Percentiles rank a stretch among this genome's conserved stretches.
phyloP scores from a whole-genome alignment of 148 eudicot species.

The Heliamphora exappendiculata region DNA sequence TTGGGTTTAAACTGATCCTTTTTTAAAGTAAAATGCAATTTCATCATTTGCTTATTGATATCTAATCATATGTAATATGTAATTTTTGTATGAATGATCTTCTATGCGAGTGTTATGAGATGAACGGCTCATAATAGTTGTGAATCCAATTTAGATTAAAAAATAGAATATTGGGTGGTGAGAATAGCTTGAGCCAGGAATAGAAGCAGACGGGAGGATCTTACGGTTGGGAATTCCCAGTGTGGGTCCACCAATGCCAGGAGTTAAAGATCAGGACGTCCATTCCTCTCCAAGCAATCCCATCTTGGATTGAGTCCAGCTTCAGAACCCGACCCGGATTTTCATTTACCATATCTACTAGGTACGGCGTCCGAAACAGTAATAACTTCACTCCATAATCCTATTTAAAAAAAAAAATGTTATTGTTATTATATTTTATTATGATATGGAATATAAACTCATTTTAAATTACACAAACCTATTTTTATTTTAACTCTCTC shows the following conservation, averaged over 20 bases:
- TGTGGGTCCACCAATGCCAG: slow-evolving; percentile 32
- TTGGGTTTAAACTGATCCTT: no score
- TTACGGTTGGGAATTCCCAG: slow-evolving; percentile 23
- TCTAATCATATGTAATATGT: no score
- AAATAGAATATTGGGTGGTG: no score
- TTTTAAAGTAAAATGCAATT: no score
- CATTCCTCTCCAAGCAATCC: slow-evolving; percentile 22
- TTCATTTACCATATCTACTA: slow-evolving; percentile 18
- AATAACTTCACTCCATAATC: slow-evolving; percentile 19
- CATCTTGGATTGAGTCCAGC: slow-evolving; percentile 19
- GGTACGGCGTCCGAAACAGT: slow-evolving; percentile 10
- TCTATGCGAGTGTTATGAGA: background rate
- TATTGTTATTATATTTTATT: no score
- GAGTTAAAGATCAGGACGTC: slow-evolving; percentile 26
- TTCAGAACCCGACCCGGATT: slow-evolving; percentile 16
- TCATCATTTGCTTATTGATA: no score
- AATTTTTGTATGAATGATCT: background rate
- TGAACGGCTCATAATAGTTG: background rate
- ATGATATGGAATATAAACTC: no score
- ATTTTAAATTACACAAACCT: no score
- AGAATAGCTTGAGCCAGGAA: no score
- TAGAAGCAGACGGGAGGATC: slow-evolving; percentile 9
- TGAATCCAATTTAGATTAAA: no score
- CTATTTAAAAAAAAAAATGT: background rate
- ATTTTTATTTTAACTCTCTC: no score